A percentile compares a stretch with the other conserved stretches of the same genome.
These are phyloP conservation scores for Chlorophyllum brunneum DNA, from an alignment of 768 basidiomycete genomes.

Conservation along the genomic window DNA sequence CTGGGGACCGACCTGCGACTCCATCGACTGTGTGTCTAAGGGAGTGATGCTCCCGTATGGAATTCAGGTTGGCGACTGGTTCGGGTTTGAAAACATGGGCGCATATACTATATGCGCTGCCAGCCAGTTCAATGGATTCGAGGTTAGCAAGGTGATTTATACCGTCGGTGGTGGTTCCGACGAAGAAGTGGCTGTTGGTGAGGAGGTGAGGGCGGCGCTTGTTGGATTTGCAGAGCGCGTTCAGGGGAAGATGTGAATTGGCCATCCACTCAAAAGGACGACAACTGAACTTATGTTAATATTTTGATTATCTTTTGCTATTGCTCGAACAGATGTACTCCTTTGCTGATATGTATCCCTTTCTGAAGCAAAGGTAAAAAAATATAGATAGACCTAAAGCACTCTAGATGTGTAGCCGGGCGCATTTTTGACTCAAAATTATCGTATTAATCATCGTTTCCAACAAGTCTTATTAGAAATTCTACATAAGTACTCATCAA, in stretches of 20 bases:
- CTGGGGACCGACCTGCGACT: constrained; percentile 99
- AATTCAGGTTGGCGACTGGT: constrained; percentile 93
- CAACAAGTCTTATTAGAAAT: constrained; percentile 1
- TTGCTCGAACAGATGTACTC: not conserved
- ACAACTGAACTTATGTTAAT: not conserved
- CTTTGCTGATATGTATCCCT: not conserved
- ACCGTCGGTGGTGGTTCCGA: constrained; percentile 55
- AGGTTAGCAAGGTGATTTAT: constrained; percentile 75
- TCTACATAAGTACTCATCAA: not conserved
- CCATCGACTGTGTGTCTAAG: constrained; percentile 87
- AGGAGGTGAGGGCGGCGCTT: constrained; percentile 51
- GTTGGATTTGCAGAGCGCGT: constrained; percentile 37
- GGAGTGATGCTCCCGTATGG: constrained; percentile 57
- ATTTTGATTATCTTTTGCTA: not conserved
- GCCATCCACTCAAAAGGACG: no score
- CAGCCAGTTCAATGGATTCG: constrained; percentile 92
- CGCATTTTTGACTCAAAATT: not conserved
- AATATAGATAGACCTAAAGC: not conserved
- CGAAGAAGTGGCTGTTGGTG: constrained; percentile 37
- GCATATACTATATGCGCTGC: constrained; percentile 99
- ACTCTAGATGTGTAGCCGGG: not conserved
- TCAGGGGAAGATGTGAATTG: not conserved
- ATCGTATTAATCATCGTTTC: not conserved
- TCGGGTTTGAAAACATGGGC: constrained; percentile 97
- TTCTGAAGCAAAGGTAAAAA: not conserved